phyloP scores from a whole-genome alignment of 352 stramenopile genomes.

The Pythium monospermum region DNA sequence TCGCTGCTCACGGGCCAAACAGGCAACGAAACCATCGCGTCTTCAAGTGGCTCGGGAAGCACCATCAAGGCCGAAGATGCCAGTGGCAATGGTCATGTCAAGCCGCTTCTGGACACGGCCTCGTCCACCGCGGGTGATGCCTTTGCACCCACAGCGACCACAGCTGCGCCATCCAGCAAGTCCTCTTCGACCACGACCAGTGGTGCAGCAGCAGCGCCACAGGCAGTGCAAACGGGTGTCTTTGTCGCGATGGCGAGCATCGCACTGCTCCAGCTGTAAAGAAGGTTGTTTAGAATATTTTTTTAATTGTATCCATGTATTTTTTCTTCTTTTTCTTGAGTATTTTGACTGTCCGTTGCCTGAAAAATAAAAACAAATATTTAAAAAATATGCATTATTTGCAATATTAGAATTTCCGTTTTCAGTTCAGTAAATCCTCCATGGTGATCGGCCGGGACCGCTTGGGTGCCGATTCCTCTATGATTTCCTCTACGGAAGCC shows the following conservation, averaged over 20 bases:
- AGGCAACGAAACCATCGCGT: conserved; percentile 47
- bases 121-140: neutral
- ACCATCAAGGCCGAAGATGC: too few species aligned
- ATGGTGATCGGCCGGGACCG: conserved; percentile 1
- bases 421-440: conserved; percentile 16
- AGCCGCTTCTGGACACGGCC: conserved; percentile 13
- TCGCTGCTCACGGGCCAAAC: conserved; percentile 51
- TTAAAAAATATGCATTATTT: neutral
- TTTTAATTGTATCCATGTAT: too few species aligned
- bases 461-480: neutral
- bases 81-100: too few species aligned
- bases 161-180: neutral
- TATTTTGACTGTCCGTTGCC: too few species aligned
- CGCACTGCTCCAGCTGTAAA: neutral
- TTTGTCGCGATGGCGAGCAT: neutral
- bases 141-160: conserved; percentile 8
- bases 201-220: conserved; percentile 1
- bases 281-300: too few species aligned
- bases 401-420: neutral
- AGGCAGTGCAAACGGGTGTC: neutral
- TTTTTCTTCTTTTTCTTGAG: too few species aligned
- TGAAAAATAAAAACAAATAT: too few species aligned
- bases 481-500: conserved; percentile 8
- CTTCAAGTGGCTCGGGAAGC: too few species aligned
- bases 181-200: neutral